These are phyloP conservation scores for Dothistroma septosporum DNA, from an alignment of 2,329 filamentous ascomycete species.

Conservation along the genomic window DNA sequence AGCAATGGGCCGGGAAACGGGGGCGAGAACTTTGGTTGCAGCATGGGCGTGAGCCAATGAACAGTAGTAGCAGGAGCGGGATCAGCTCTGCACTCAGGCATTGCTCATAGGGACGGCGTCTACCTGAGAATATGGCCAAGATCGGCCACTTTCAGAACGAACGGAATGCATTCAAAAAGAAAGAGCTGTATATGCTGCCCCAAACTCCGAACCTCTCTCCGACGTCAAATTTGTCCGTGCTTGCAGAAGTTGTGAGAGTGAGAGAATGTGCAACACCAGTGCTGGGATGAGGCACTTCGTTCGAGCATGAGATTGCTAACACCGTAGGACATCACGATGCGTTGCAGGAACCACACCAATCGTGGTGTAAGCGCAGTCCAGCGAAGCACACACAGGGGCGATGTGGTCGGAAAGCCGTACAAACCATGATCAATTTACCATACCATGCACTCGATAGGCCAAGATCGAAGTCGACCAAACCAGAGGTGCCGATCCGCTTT, in stretches of 20 bases:
- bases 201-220: not conserved
- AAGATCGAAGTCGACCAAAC: too few relatives aligned
- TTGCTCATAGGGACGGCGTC: slow-evolving; percentile 12
- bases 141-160: not conserved
- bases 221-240: not conserved
- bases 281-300: not conserved
- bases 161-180: slow-evolving; percentile 2
- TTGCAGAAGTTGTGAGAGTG: not conserved
- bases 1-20: not conserved
- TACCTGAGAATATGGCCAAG: slow-evolving; percentile 4
- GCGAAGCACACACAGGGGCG: too few relatives aligned
- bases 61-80: not conserved
- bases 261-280: not conserved
- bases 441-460: too few relatives aligned
- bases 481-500: too few relatives aligned
- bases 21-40: slow-evolving; percentile 2
- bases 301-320: not conserved
- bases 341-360: not conserved
- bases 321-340: not conserved
- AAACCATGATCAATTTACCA: too few relatives aligned
- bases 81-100: slow-evolving; percentile 4
- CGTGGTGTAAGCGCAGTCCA: too few relatives aligned
- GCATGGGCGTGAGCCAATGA: slow-evolving; percentile 2
- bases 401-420: too few relatives aligned
- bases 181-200: slow-evolving; percentile 4